These are phyloP conservation scores for Lyophyllum semitale DNA, from an alignment of 768 basidiomycete species.

Conservation along the genomic window DNA sequence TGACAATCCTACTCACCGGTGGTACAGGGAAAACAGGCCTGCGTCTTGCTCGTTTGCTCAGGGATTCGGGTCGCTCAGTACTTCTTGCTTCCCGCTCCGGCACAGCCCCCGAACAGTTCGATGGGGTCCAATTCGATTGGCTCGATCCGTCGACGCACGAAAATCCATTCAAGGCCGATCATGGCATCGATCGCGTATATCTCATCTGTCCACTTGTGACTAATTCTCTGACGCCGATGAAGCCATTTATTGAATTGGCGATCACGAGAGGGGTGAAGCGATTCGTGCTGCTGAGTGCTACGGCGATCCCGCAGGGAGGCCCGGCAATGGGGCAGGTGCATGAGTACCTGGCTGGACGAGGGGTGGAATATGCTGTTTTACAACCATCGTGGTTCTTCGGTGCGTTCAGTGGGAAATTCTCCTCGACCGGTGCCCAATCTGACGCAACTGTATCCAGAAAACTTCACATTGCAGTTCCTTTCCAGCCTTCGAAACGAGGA, in stretches of 20 bases:
- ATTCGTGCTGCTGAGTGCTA: slow-evolving; percentile 26
- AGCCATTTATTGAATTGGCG: too few species aligned
- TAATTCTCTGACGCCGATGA: slow-evolving; percentile 26
- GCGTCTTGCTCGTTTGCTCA: too few species aligned
- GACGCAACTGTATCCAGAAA: not conserved
- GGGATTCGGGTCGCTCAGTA: too few species aligned
- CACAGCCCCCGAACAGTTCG: slow-evolving; percentile 23
- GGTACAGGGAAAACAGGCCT: too few species aligned
- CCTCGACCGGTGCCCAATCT: not conserved
- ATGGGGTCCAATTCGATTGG: slow-evolving; percentile 36
- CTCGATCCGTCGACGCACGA: slow-evolving; percentile 28
- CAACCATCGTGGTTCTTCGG: slow-evolving; percentile 42
- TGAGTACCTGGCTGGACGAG: slow-evolving; percentile 23
- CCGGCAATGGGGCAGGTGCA: slow-evolving; percentile 36
- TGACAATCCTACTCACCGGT: too few species aligned
- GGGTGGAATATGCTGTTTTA: slow-evolving; percentile 34
- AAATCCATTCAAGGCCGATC: slow-evolving; percentile 26
- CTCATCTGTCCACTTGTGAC: slow-evolving; percentile 1
- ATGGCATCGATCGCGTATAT: slow-evolving; percentile 22
- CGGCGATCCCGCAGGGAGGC: slow-evolving; percentile 26
- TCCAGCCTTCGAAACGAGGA: not conserved
- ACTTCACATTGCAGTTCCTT: not conserved
- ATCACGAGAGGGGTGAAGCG: slow-evolving; percentile 30
- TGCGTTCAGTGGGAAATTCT: slow-evolving; percentile 18
- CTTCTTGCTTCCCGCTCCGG: too few species aligned